Base-by-base conservation (phyloP, 345 rosid genomes). In the Ceriops zippeliana region DNA sequence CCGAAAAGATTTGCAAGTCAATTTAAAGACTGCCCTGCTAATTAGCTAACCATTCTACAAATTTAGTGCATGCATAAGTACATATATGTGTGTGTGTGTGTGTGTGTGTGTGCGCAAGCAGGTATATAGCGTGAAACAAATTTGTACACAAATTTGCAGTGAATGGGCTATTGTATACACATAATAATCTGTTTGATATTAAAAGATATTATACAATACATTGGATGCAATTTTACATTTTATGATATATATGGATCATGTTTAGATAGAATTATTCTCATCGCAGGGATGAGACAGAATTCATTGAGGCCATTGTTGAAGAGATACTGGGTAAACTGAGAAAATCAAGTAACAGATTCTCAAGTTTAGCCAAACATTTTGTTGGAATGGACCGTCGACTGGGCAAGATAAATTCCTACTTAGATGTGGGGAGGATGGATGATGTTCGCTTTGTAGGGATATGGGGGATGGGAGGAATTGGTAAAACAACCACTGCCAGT, bases 391-490 rank as follows among this genome's bases (percentile, higher is more conserved):
- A 74, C 57, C 61, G 58, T 34, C 58, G 52, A 49, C n/a, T 63
- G 52, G 22, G 62, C 17, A 21, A 32, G 9, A 6, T 74, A 20
- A 38, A 46, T 68, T 56, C 22, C 5, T 34, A 4, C 27, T 68
- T 74, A 26, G 53, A 11, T 46, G 26, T 15, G 2, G 19, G 58
- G 27, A 32, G 21, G 26, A 70, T 28, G 2, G 35, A 66, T 47
- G 74, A 70, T 28, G 62, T 57, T 56, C 49, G 26, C 32, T 10
- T 63, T 28, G 19, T 75, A 8, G 69, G 78, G 37, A 74, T 68
- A 19, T 70, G 58, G 64, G 78, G 69, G 5, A 74, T 68, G 69
- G 69, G 77, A 37, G 77, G 77, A 8, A 68, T 68, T 6, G 73
- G 77, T 0, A 74, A 75, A 35, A 46, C 71, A 35, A 69, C 71